These are phyloP conservation scores for Prunus mongolica DNA, from an alignment of 306 rosid species.

Conservation along the genomic window DNA sequence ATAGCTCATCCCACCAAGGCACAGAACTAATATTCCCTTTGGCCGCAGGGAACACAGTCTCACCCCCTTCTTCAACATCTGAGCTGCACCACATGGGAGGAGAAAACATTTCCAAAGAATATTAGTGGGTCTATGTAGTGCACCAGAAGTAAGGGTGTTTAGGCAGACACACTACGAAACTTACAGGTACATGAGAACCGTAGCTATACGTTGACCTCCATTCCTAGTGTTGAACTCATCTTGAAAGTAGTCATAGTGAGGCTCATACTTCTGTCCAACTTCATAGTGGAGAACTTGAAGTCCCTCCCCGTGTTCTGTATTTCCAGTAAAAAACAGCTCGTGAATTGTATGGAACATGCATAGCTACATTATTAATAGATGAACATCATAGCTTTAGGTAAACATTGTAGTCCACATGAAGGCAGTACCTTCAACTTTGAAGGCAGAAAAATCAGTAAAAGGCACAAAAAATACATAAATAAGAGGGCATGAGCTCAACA, in stretches of 20 bases:
- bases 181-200: slow-evolving; percentile 95
- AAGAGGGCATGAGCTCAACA: background rate
- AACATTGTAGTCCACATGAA: background rate
- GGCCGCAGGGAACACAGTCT: slow-evolving; percentile 98
- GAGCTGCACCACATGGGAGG: slow-evolving; percentile 53
- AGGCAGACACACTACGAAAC: slow-evolving; percentile 31
- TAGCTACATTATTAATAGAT: slow-evolving; percentile 18
- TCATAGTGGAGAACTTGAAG: slow-evolving; percentile 98
- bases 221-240: slow-evolving; percentile 80
- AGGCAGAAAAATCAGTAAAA: slow-evolving; percentile 9
- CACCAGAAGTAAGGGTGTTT: slow-evolving; percentile 7
- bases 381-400: background rate
- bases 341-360: slow-evolving; percentile 15
- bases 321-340: slow-evolving; percentile 26
- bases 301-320: slow-evolving; percentile 96
- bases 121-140: slow-evolving; percentile 10
- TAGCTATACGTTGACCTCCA: slow-evolving; percentile 98
- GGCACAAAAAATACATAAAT: slow-evolving; percentile 6
- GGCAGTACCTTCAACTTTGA: background rate
- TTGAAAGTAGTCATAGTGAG: slow-evolving; percentile 94
- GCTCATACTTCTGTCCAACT: slow-evolving; percentile 96
- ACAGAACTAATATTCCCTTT: slow-evolving; percentile 86
- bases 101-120: slow-evolving; percentile 7
- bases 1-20: slow-evolving; percentile 97
- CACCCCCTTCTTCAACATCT: slow-evolving; percentile 99